phyloP scores from a whole-genome alignment of 495 filamentous ascomycete genomes.

The Penicillium lagena region DNA sequence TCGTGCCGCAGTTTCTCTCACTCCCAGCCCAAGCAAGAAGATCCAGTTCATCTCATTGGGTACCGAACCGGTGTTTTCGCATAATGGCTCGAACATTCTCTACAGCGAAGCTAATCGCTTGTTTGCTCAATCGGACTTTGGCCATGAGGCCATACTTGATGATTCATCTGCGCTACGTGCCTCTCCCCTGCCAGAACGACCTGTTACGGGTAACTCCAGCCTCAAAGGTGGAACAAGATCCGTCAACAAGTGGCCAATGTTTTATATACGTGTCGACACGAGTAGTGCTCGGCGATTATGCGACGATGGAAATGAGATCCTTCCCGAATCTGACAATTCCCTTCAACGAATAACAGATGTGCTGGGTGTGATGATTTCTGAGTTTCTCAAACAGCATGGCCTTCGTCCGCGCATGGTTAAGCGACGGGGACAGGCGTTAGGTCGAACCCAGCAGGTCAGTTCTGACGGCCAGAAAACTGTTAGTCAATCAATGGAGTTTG shows the following conservation, averaged over 20 bases:
- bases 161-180: not conserved
- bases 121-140: constrained; percentile 76
- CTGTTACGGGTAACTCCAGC: constrained; percentile 50
- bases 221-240: constrained; percentile 54
- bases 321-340: constrained; percentile 36
- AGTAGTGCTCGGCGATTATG: constrained; percentile 2
- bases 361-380: constrained; percentile 53
- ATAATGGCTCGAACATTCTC: constrained; percentile 54
- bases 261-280: constrained; percentile 65
- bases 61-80: constrained; percentile 47
- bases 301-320: constrained; percentile 13
- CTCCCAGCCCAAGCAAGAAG: constrained; percentile 62
- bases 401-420: constrained; percentile 44
- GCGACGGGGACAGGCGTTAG: constrained; percentile 6
- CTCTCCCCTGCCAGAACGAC: constrained; percentile 15
- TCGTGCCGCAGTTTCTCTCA: constrained; percentile 61
- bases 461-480: not conserved
- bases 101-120: constrained; percentile 75
- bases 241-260: constrained; percentile 86
- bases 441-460: not conserved
- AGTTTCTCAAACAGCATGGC: constrained; percentile 64
- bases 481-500: not conserved
- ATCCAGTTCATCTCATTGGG: constrained; percentile 77
- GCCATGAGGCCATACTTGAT: constrained; percentile 40
- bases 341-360: constrained; percentile 53